phyloP scores from a whole-genome alignment of 169 alveolate species.

The Miamiensis avidus region DNA sequence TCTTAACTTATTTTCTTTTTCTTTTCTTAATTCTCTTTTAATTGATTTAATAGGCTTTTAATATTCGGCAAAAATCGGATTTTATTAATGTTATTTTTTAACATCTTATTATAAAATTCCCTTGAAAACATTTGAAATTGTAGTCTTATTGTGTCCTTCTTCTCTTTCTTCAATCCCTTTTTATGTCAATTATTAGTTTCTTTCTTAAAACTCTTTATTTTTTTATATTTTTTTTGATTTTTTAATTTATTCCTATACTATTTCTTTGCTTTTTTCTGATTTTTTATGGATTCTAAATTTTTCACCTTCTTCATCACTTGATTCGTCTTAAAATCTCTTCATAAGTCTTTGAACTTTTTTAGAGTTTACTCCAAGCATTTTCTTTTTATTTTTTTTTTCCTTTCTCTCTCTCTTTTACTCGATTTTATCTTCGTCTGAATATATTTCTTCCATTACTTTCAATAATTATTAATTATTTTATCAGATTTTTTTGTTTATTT shows the following conservation, averaged over 20 bases:
- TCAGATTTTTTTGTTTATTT: too few relatives aligned
- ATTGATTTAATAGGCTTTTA: conserved; percentile 20
- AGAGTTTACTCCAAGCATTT: conserved; percentile 2
- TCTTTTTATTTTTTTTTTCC: conserved; percentile 12
- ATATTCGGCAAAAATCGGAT: conserved; percentile 22
- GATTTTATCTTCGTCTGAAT: not conserved
- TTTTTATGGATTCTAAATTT: not conserved
- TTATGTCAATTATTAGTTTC: not conserved
- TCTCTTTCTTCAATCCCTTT: conserved; percentile 4
- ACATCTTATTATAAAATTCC: conserved; percentile 10
- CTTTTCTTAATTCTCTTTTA: conserved; percentile 5
- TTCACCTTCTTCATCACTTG: conserved; percentile 7
- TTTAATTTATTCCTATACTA: not conserved
- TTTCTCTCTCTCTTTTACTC: not conserved
- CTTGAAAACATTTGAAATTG: not conserved
- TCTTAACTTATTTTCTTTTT: conserved; percentile 19
- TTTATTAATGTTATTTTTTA: not conserved
- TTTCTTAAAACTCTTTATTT: not conserved
- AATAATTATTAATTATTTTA: too few relatives aligned
- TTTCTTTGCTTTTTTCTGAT: not conserved
- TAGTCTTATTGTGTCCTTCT: not conserved
- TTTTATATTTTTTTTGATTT: not conserved
- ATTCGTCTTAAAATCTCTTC: conserved; percentile 22
- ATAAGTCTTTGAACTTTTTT: conserved; percentile 16
- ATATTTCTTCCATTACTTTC: not conserved